A percentile compares a stretch with the other conserved stretches of the same genome.
Evolutionary conservation across 257 asterid species (phyloP).

Genomic region (Capsicum chinense): DNA sequence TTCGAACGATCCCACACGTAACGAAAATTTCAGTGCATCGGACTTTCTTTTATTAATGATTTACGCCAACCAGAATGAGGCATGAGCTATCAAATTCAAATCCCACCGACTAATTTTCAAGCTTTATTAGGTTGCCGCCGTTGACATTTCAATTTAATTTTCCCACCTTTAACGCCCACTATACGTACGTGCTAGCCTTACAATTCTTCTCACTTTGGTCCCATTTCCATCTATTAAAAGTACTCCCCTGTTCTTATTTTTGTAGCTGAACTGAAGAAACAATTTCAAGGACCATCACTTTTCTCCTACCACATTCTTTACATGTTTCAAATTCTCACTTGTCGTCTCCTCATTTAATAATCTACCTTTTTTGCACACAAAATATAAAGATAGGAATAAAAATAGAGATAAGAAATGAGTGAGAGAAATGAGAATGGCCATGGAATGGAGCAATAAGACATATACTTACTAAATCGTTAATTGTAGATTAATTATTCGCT

Average conservation of each 20-base stretch:
- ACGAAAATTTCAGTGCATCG: too few species aligned
- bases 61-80: background rate
- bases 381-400: too few species aligned
- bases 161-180: background rate
- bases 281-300: background rate
- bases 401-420: too few species aligned
- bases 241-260: too few species aligned
- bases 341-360: too few species aligned
- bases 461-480: too few species aligned
- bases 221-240: background rate
- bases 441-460: too few species aligned
- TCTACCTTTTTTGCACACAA: too few species aligned
- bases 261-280: too few species aligned
- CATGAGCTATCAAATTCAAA: constrained; percentile 2
- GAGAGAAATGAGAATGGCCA: too few species aligned
- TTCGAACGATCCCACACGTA: too few species aligned
- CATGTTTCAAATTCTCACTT: background rate
- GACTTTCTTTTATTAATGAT: background rate
- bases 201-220: background rate
- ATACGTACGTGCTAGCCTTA: background rate
- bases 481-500: too few species aligned
- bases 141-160: constrained; percentile 16
- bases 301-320: background rate
- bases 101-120: constrained; percentile 14
- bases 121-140: constrained; percentile 12